Evolutionary conservation across 129 eudicot species (phyloP).

Genomic region (Flaveria sonorensis): DNA sequence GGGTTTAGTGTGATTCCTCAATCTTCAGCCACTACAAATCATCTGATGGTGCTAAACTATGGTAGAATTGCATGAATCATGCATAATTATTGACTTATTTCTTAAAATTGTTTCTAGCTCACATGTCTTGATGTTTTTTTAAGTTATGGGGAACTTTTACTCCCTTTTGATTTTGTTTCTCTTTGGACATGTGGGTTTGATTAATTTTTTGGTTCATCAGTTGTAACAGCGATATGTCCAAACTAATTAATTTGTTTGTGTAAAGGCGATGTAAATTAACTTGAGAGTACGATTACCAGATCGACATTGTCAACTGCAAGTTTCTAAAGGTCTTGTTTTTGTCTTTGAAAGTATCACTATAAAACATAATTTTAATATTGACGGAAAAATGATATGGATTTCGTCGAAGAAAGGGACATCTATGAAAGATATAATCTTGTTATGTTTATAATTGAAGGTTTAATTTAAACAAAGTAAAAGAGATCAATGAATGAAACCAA

Average conservation of each 20-base stretch:
- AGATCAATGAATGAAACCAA: too few species aligned
- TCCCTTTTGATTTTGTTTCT: slow-evolving; percentile 29
- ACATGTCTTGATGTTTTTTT: slow-evolving; percentile 28
- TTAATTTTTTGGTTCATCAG: slow-evolving; percentile 28
- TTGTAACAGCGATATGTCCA: slow-evolving; percentile 23
- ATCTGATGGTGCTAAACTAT: slow-evolving; percentile 59
- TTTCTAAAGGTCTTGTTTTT: not conserved
- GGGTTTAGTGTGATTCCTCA: slow-evolving; percentile 35
- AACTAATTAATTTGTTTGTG: slow-evolving; percentile 26
- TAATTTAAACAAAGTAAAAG: too few species aligned
- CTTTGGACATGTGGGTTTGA: slow-evolving; percentile 29
- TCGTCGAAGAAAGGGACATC: too few species aligned
- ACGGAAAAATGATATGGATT: too few species aligned
- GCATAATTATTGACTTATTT: not conserved
- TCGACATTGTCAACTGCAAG: not conserved
- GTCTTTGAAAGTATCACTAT: not conserved
- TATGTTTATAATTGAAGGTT: too few species aligned
- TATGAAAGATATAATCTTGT: too few species aligned
- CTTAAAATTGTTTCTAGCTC: slow-evolving; percentile 26
- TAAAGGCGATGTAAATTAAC: slow-evolving; percentile 22
- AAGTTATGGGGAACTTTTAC: slow-evolving; percentile 35
- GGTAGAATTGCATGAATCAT: slow-evolving; percentile 42
- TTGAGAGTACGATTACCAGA: slow-evolving; percentile 13
- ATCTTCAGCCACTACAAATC: slow-evolving; percentile 41
- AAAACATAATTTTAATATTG: not conserved